Base-by-base conservation (phyloP, 2,329 filamentous ascomycete species). In the Paecilomyces fulvus region DNA sequence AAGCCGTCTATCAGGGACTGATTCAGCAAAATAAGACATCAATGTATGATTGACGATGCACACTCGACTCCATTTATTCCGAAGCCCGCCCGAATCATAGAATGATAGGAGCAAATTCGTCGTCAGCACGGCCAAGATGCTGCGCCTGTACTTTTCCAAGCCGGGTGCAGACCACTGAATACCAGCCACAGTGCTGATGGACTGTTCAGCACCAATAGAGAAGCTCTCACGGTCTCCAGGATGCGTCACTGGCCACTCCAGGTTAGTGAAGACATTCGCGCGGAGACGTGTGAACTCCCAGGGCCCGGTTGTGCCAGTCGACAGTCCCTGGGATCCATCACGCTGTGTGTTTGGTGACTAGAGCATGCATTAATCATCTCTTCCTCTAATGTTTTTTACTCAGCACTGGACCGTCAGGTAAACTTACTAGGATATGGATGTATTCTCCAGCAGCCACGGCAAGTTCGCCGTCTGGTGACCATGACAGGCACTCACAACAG, bases 141-240 rank as follows among this genome's bases (percentile, higher is more conserved):
- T 81, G 59, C 80, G 75, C 49, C 76, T 70, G 65, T 83, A 78
- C 60, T 76, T 77, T 17, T 75, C 81, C 43, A 85, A 67, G 1
- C 83, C 82, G 6, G 79, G 73, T 1, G 79, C 73, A 4, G 83
- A 85, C 83, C 83, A 86, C 8, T 75, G 70, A 21, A 84, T 63
- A 2, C 70, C 70, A n/a, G 75, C 67, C 2, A 81, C 77, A 48
- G 72, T 71, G 58, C 80, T 80, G 1, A 70, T 63, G 0, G 82
- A 84, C 54, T 83, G 77, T 63, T 86, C 83, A 59, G 83, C 80
- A 2, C 81, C 83, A 23, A 84, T 64, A 0, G 82, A 84, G 63
- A 80, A 82, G 17, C 74, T 69, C 12, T 72, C 63, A 30, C 77
- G 73, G 11, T 74, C 70, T 14, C 78, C 73, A 9, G 80, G 77